Base-by-base conservation (phyloP, 257 asterid species). In the Ligustrum vulgare region DNA sequence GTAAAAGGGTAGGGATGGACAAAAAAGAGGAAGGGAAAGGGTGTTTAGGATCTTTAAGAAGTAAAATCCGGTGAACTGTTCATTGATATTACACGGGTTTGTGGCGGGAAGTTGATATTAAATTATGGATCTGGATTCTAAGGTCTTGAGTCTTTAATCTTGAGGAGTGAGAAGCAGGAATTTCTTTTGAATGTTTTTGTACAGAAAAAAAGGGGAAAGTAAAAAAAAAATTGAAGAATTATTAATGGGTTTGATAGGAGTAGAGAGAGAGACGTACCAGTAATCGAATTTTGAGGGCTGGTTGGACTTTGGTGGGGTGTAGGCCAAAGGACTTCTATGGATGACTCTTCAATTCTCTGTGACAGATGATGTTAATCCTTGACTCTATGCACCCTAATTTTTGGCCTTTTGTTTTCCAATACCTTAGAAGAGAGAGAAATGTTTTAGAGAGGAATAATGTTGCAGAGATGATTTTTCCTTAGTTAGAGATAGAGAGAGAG, bases 211-310 rank as follows among this genome's bases (percentile, higher is more conserved):
- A 3, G n/a, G n/a, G n/a, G 6, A 2, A 45, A 45, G 56, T 4
- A 45, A 35, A 35, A 37, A 41, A 75, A 71, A 56, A 62, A 72
- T 45, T 72, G 66, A 56, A 13, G 63, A 54, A n/a, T 37, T 63
- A 9, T 37, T 71, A 13, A 16, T 16, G 63, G 28, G 63, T 51
- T 54, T 54, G 28, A 6, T n/a, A 28, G 28, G 4, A 54, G 25
- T 32, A 71, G 71, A 79, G 70, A 78, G 25, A 75, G 58, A 67
- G 71, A 76, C 89, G 66, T 87, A 89, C 91, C 89, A 65, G 83
- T 58, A 85, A 79, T 73, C 74, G 88, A 78, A 77, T 49, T 75
- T 23, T 36, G 12, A 41, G 43, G n/a, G 51, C 3, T 33, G 11
- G 22, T 18, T 45, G 56, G 56, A 45, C 20, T 45, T 45, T 4